Conservation (phyloP, 352 stramenopile genomes). For the Phytophthora brassicae region DNA sequence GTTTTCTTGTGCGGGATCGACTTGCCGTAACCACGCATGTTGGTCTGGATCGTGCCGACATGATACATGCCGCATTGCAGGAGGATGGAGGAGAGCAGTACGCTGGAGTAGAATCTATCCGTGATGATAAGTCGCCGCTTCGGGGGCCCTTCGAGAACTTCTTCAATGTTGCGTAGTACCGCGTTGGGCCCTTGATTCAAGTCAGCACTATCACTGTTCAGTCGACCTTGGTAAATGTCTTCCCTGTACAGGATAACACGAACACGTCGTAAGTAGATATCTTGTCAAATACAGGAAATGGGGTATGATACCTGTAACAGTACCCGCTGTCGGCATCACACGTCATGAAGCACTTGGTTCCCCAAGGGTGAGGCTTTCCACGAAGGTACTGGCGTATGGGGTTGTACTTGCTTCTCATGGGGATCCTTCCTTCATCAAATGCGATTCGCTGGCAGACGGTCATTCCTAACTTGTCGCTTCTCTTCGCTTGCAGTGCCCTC, state of each 20-base stretch:
- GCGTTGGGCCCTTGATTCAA: not conserved
- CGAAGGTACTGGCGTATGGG: slow-evolving; percentile 5
- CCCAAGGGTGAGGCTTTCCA: slow-evolving; percentile 4
- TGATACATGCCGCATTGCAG: not conserved
- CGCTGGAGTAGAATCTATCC: not conserved
- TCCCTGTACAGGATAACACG: not conserved
- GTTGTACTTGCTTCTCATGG: slow-evolving; percentile 10
- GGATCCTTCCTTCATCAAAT: slow-evolving; percentile 13
- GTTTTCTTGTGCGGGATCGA: no score
- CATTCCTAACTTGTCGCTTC: slow-evolving; percentile 1
- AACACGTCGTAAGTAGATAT: not conserved
- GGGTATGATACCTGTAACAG: slow-evolving; percentile 10
- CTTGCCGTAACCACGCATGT: no score
- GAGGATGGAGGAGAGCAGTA: not conserved
- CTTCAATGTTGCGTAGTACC: not conserved
- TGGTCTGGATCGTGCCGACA: not conserved
- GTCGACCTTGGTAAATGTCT: not conserved
- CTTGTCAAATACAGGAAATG: slow-evolving; percentile 1
- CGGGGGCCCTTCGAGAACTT: not conserved
- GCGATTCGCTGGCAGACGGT: not conserved
- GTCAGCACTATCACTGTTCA: not conserved
- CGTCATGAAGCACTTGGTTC: slow-evolving; percentile 8
- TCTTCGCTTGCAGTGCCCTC: no score
- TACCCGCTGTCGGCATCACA: slow-evolving; percentile 2
- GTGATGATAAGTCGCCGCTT: not conserved